A percentile compares a stretch with the other conserved stretches of the same genome.
Conservation (phyloP, 495 filamentous ascomycete species). For the Aspergillus heteromorphus region DNA sequence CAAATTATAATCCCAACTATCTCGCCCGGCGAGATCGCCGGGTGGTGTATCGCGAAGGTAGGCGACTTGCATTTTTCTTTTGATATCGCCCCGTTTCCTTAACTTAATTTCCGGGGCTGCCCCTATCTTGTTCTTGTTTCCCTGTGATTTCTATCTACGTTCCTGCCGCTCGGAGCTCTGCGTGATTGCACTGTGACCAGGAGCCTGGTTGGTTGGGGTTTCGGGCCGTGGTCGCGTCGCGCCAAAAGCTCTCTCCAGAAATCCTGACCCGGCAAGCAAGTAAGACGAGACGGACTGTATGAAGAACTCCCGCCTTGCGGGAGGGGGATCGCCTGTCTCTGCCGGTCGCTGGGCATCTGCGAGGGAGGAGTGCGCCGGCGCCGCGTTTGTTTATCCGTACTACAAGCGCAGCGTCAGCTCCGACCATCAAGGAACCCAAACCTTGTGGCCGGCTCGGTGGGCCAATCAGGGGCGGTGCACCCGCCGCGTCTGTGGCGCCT, state of each 20-base stretch:
- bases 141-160: not conserved
- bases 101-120: not conserved
- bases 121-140: not conserved
- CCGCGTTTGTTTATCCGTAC: conserved; percentile 22
- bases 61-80: conserved; percentile 5
- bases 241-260: not conserved
- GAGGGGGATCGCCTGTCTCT: not conserved
- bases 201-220: not conserved
- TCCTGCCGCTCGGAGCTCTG: not conserved
- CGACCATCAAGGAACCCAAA: conserved; percentile 8
- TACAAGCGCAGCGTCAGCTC: conserved; percentile 5
- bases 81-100: not conserved
- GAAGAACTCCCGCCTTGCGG: not conserved
- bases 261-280: not conserved
- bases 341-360: not conserved
- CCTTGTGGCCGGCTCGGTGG: conserved; percentile 3
- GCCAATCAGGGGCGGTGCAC: conserved; percentile 15
- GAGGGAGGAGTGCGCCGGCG: not conserved
- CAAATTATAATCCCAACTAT: conserved; percentile 8
- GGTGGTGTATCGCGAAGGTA: conserved; percentile 29
- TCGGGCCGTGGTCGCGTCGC: not conserved
- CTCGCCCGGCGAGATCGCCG: conserved; percentile 19
- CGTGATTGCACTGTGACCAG: not conserved
- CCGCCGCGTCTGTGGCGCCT: conserved; percentile 24
- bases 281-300: not conserved